phyloP scores from a whole-genome alignment of 495 filamentous ascomycete genomes.

The Daldinia concentrica region DNA sequence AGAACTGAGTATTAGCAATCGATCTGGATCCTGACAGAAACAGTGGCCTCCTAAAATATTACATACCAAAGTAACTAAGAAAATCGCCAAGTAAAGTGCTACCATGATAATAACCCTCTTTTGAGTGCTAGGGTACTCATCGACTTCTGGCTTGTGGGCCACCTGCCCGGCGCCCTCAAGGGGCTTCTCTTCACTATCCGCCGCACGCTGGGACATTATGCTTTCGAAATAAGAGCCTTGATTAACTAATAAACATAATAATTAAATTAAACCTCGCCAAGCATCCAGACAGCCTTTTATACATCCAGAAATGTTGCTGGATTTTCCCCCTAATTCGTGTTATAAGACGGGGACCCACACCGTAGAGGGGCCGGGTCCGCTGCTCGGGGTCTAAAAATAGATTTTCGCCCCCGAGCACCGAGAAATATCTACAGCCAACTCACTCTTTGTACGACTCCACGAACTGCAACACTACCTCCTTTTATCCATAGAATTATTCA shows the following conservation, averaged over 20 bases:
- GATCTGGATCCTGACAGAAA: neutral
- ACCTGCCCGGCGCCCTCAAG: neutral
- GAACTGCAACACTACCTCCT: neutral
- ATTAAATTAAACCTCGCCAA: neutral
- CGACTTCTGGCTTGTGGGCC: neutral
- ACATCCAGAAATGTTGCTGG: neutral
- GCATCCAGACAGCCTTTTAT: neutral
- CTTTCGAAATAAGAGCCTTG: neutral
- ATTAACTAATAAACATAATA: neutral
- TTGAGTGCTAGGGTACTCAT: conserved; percentile 14
- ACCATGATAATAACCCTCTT: conserved; percentile 19
- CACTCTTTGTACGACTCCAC: neutral
- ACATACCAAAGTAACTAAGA: conserved; percentile 27
- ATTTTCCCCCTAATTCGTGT: neutral
- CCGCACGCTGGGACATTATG: conserved; percentile 2
- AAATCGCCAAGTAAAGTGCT: conserved; percentile 22
- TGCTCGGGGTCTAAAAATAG: conserved; percentile 13
- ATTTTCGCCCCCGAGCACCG: conserved; percentile 23
- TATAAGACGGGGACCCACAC: conserved; percentile 3
- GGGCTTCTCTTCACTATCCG: conserved; percentile 20
- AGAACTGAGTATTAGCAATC: neutral
- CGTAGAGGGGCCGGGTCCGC: conserved; percentile 5
- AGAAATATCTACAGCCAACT: neutral
- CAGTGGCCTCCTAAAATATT: neutral
- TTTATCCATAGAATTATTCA: neutral